These are phyloP conservation scores for Backusella australiensis DNA, from an alignment of 192 early-diverging fungal species.

Conservation along the genomic window DNA sequence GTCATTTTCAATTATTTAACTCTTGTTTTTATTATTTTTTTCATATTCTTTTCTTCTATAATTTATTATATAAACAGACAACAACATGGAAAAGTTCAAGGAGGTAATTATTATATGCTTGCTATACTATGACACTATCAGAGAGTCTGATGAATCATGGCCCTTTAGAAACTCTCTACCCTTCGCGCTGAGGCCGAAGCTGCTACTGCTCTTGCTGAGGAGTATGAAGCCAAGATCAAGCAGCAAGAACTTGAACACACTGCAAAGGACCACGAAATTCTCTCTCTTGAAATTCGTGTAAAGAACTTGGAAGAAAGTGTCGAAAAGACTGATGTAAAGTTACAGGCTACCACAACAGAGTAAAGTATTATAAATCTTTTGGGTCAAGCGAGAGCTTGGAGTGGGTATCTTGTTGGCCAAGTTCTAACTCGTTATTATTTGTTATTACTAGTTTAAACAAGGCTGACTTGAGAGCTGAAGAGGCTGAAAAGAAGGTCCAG, in stretches of 20 bases:
- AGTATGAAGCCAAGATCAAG: slow-evolving; percentile 62
- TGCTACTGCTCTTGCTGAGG: slow-evolving; percentile 58
- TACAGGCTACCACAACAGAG: slow-evolving; percentile 57
- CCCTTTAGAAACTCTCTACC: slow-evolving; percentile 55
- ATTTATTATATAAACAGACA: slow-evolving; percentile 9
- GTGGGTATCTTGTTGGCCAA: slow-evolving; percentile 23
- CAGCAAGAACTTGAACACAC: slow-evolving; percentile 54
- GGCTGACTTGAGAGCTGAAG: slow-evolving; percentile 80
- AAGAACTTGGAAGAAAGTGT: slow-evolving; percentile 39
- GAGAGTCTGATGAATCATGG: not conserved
- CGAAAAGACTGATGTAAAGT: slow-evolving; percentile 46
- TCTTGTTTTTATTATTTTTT: not conserved
- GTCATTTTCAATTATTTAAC: not conserved
- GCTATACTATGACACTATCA: not conserved
- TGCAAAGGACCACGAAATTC: slow-evolving; percentile 71
- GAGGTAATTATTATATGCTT: slow-evolving; percentile 43
- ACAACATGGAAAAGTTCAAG: slow-evolving; percentile 60
- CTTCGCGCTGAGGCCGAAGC: slow-evolving; percentile 70
- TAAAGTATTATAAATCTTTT: slow-evolving; percentile 39
- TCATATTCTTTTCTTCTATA: slow-evolving; percentile 10
- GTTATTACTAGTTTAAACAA: slow-evolving; percentile 33
- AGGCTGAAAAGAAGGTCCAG: slow-evolving; percentile 79
- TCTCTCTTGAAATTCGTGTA: slow-evolving; percentile 64
- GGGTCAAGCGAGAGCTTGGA: not conserved
- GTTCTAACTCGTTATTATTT: not conserved